Percentiles rank a stretch among this genome's conserved stretches.
Evolutionary conservation across 2,329 filamentous ascomycete species (phyloP).

Genomic region (Waltergamsia citrina): DNA sequence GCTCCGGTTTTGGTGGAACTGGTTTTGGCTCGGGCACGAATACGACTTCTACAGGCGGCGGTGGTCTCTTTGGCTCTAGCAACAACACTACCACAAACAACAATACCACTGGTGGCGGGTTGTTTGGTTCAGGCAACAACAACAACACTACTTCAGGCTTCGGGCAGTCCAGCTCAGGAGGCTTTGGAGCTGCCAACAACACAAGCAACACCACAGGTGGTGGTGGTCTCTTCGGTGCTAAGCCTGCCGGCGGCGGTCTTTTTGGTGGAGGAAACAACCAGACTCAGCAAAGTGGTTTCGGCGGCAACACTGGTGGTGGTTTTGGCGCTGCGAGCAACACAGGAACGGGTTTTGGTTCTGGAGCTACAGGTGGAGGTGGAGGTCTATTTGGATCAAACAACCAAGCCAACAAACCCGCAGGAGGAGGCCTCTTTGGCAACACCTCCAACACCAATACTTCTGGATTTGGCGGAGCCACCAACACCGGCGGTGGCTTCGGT

Average conservation of each 20-base stretch:
- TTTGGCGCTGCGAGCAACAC: constrained; percentile 16
- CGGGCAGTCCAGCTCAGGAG: constrained; percentile 16
- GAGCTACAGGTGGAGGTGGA: background rate
- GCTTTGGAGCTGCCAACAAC: constrained; percentile 3
- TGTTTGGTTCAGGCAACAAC: constrained; percentile 33
- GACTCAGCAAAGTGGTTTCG: constrained; percentile 28
- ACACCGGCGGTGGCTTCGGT: constrained; percentile 26
- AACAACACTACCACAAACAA: constrained; percentile 15
- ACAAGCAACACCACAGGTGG: constrained; percentile 20
- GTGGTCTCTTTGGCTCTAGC: constrained; percentile 32
- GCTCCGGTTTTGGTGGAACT: constrained; percentile 36
- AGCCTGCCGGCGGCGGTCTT: constrained; percentile 24
- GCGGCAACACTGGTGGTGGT: constrained; percentile 7
- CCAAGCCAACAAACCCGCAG: constrained; percentile 8
- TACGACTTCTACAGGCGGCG: constrained; percentile 16
- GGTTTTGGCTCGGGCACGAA: constrained; percentile 33
- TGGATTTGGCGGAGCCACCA: constrained; percentile 9
- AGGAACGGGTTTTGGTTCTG: constrained; percentile 8
- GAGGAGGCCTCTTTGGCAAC: constrained; percentile 20
- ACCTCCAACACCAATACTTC: constrained; percentile 11
- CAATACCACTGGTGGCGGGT: constrained; percentile 26
- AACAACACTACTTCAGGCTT: constrained; percentile 35
- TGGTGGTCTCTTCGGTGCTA: constrained; percentile 28
- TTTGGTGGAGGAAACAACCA: constrained; percentile 28
- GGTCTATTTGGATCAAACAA: constrained; percentile 5